Evolutionary conservation across 148 eudicot genomes (phyloP), one percentile per base, ranked within the genome.

Genomic region (Oxyria digyna): DNA sequence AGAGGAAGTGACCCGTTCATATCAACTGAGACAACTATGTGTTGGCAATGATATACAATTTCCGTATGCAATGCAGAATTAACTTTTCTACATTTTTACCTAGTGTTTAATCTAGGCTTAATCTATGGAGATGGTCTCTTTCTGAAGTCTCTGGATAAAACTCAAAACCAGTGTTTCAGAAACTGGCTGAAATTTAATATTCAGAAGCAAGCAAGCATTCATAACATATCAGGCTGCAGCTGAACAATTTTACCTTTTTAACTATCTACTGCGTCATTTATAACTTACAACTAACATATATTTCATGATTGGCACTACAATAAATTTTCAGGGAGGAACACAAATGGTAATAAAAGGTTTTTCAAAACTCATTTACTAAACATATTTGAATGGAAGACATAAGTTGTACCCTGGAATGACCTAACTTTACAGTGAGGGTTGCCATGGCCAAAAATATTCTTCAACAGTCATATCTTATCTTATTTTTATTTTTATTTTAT

Each of bases 251-350:
- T 20, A 18, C 26, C 24, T 21, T 21, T 55, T 26, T 54, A 5
- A 55, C 17, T 54, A 26, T 11, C 17, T 10, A 55, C n/a, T 55
- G 33, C 62, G 26, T 55, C 26, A 55, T 2, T 55, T 55, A 55
- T n/a, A 55, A 55, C n/a, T 55, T 55, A 55, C 33, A 55, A 55
- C n/a, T 55, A 24, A 24, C 62, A 55, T 55, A 55, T 55, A 52
- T 52, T 48, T 26, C 11, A 27, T 49, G 63, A 26, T 26, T 55
- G 14, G 14, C 13, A 23, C 26, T 55, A 55, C 27, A 32, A 55
- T 32, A 13, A 27, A 26, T 1, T 24, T 29, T 29, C 38, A 29
- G 29, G 3, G 37, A 59, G 5, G 31, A 54, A 3, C 62, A 54
- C 62, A 54, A 23, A 9, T 54, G 0, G 6, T 11, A 9, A 13